Base-by-base conservation (phyloP, 345 rosid species). In the Gossypium turneri region DNA sequence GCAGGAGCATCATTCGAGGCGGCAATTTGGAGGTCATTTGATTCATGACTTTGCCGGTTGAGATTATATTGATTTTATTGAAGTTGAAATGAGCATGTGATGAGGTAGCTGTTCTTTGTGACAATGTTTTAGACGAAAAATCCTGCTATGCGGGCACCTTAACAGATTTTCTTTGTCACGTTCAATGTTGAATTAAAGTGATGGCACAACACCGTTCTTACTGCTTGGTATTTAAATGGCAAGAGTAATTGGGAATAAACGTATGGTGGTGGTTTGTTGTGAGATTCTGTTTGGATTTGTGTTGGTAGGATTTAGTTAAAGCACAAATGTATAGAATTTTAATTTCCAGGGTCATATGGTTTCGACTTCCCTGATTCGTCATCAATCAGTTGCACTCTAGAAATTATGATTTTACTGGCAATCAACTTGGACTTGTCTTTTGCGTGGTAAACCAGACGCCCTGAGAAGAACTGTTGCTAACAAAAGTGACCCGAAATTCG, bases 1-100 rank as follows among this genome's bases (percentile, higher is more conserved):
- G n/a, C 92, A 77, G 19, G 85, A 80, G 43, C 76, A 81, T 77
- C 85, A 79, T 38, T 83, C 81, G 51, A 53, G 81, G 75, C 76
- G 61, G 75, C 86, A 76, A 50, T 83, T 78, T 62, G 93, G 87
- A 24, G 90, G 87, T 72, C 87, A 80, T 52, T 78, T 81, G 78
- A 74, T 87, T 68, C 86, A 81, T 63, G 91, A 89, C 75, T 84
- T 84, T 67, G 88, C 71, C 15, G 90, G 86, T 65, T 86, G 82
- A 82, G 58, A 15, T 16, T 51, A 3, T 69, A 27, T 9, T 2
- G 24, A 19, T 67, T 5, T 51, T 51, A 15, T 12, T 16, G 24
- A 25, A 68, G 58, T 10, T 68, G 56, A 6, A 48, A 24, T 24
- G 72, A 67, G 56, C 7, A 4, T 12, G 10, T 1, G 29, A 66